Evolutionary conservation across 2,329 filamentous ascomycete species (phyloP).

Genomic region (Cytospora mali): DNA sequence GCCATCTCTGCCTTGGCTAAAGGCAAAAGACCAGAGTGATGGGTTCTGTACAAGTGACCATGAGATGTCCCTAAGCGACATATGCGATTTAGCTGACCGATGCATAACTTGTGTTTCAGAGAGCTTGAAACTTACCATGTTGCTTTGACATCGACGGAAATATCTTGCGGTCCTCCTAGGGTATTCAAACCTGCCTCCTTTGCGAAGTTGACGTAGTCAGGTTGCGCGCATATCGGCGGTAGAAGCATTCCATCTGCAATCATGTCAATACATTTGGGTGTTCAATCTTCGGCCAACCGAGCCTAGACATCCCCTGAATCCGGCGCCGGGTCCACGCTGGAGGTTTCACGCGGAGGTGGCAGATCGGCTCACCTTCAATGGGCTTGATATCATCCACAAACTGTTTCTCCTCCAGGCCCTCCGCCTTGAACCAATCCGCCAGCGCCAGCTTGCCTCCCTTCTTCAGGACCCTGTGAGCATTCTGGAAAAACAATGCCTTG

Average conservation of each 20-base stretch:
- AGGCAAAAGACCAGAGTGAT: conserved; percentile 62
- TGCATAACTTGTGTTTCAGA: not conserved
- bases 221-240: conserved; percentile 56
- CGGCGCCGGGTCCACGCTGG: not conserved
- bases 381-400: conserved; percentile 58
- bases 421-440: conserved; percentile 64
- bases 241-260: conserved; percentile 61
- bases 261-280: not conserved
- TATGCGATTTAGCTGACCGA: conserved; percentile 4
- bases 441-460: conserved; percentile 56
- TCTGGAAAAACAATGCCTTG: conserved; percentile 60
- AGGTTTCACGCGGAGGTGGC: not conserved
- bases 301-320: not conserved
- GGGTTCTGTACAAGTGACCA: conserved; percentile 63
- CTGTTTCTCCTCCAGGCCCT: conserved; percentile 46
- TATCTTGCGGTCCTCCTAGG: conserved; percentile 54
- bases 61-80: conserved; percentile 58
- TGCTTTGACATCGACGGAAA: conserved; percentile 59
- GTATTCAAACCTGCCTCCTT: conserved; percentile 50
- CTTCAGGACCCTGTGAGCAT: conserved; percentile 51
- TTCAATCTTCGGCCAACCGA: not conserved
- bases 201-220: conserved; percentile 56
- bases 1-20: conserved; percentile 61
- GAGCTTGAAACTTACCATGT: conserved; percentile 52
- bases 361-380: conserved; percentile 52